Conservation (phyloP, 768 basidiomycete genomes). For the Boletales sp. region DNA sequence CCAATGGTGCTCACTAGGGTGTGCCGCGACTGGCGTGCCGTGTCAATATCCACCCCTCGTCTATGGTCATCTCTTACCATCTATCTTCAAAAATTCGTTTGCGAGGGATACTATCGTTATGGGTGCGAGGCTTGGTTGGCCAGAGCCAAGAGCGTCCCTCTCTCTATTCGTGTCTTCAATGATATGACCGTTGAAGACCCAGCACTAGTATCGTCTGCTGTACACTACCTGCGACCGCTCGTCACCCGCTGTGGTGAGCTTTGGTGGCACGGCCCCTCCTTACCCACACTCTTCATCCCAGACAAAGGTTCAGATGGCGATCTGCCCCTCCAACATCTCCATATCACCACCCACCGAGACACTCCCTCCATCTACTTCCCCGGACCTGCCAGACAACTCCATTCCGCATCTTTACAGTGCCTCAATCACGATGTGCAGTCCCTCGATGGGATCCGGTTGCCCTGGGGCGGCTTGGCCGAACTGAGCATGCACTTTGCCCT, state of each 20-base stretch:
- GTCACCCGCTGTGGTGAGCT: constrained; percentile 23
- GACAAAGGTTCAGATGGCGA: background rate
- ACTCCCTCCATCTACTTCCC: constrained; percentile 14
- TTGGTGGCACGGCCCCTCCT: constrained; percentile 31
- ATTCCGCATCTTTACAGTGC: constrained; percentile 18
- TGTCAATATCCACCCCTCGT: constrained; percentile 28
- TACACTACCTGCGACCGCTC: constrained; percentile 23
- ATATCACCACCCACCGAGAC: constrained; percentile 17
- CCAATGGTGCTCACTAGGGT: constrained; percentile 28
- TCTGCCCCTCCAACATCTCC: constrained; percentile 18
- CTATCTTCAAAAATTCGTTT: constrained; percentile 10
- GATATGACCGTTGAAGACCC: constrained; percentile 16
- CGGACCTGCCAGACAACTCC: constrained; percentile 13
- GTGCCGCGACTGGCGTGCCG: constrained; percentile 29
- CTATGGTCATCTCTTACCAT: constrained; percentile 31
- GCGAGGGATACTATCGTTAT: constrained; percentile 8
- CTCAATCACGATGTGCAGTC: constrained; percentile 19
- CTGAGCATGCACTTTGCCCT: constrained; percentile 27
- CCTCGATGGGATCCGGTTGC: constrained; percentile 21
- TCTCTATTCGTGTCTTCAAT: constrained; percentile 25
- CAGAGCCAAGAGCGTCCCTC: constrained; percentile 27
- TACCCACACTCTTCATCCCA: constrained; percentile 17
- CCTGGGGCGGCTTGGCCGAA: constrained; percentile 26
- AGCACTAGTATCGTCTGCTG: background rate
- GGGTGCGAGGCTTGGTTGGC: constrained; percentile 25